These are phyloP conservation scores for Mycosarcoma mackinlayi DNA, from an alignment of 1,284 basidiomycete species.

Conservation along the genomic window DNA sequence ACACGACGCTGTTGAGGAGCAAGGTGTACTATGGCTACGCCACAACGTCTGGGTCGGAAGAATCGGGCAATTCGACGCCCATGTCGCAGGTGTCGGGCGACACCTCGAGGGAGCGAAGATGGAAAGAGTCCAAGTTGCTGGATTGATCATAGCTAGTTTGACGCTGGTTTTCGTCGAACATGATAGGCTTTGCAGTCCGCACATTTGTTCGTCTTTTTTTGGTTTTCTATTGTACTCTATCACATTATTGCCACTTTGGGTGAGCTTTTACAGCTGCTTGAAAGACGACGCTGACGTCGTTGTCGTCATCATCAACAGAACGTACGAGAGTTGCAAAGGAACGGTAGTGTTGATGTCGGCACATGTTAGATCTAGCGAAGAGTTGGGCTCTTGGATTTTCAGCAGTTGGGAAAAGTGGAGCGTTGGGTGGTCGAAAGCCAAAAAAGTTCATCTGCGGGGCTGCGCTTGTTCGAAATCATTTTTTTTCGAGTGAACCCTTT, in stretches of 20 bases:
- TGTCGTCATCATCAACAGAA: too few relatives aligned
- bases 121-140: slow-evolving; percentile 35
- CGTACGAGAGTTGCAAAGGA: not conserved
- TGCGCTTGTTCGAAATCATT: not conserved
- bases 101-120: slow-evolving; percentile 14
- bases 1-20: slow-evolving; percentile 20
- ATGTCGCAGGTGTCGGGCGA: slow-evolving; percentile 14
- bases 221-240: slow-evolving; percentile 12
- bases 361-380: not conserved
- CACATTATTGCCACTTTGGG: not conserved
- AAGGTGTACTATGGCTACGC: slow-evolving; percentile 42
- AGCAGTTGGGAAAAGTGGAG: slow-evolving; percentile 6
- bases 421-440: too few relatives aligned
- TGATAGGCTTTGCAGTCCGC: not conserved
- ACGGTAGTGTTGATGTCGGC: not conserved
- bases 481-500: slow-evolving; percentile 6
- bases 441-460: not conserved
- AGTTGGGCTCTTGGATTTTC: not conserved
- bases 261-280: too few relatives aligned
- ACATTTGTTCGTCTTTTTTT: not conserved
- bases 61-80: slow-evolving; percentile 22
- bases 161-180: slow-evolving; percentile 20
- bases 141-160: slow-evolving; percentile 14
- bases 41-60: not conserved
- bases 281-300: too few relatives aligned